phyloP scores from a whole-genome alignment of 2,329 filamentous ascomycete species.

The Bipolaris sorokiniana region DNA sequence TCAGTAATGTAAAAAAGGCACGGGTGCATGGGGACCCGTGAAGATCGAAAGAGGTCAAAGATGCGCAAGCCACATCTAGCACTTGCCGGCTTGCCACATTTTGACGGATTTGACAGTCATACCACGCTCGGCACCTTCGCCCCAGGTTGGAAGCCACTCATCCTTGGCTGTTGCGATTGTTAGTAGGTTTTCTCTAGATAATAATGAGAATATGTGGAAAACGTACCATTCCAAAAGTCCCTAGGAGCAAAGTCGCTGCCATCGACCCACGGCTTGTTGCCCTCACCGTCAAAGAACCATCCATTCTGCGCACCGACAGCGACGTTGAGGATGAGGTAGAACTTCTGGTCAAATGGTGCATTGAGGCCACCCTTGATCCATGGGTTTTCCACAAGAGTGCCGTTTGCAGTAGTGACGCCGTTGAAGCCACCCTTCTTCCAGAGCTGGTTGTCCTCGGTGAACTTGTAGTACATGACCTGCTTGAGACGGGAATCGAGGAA shows the following conservation, averaged over 20 bases:
- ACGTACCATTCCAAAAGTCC: constrained; percentile 37
- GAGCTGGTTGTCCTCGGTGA: constrained; percentile 60
- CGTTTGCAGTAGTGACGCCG: constrained; percentile 64
- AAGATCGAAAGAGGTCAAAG: neutral
- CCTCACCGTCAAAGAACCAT: constrained; percentile 70
- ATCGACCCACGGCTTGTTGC: constrained; percentile 76
- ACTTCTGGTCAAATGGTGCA: constrained; percentile 75
- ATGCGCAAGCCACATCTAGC: constrained; percentile 14
- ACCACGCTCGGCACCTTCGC: constrained; percentile 57
- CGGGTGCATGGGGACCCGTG: neutral
- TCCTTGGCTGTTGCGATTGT: constrained; percentile 69
- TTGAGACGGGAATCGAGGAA: constrained; percentile 79
- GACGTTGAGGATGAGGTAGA: constrained; percentile 77
- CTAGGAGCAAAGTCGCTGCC: constrained; percentile 27
- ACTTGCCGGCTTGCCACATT: constrained; percentile 52
- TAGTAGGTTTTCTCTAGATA: constrained; percentile 44
- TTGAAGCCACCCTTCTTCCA: constrained; percentile 74
- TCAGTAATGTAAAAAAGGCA: neutral
- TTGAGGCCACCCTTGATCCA: constrained; percentile 69
- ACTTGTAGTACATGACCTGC: constrained; percentile 77
- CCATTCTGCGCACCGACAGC: constrained; percentile 79
- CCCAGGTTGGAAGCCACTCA: constrained; percentile 74
- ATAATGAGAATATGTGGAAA: neutral
- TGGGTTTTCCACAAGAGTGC: constrained; percentile 65
- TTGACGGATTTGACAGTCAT: constrained; percentile 72